phyloP scores from a whole-genome alignment of 257 asterid genomes.

The Solanum ahanhuiri region DNA sequence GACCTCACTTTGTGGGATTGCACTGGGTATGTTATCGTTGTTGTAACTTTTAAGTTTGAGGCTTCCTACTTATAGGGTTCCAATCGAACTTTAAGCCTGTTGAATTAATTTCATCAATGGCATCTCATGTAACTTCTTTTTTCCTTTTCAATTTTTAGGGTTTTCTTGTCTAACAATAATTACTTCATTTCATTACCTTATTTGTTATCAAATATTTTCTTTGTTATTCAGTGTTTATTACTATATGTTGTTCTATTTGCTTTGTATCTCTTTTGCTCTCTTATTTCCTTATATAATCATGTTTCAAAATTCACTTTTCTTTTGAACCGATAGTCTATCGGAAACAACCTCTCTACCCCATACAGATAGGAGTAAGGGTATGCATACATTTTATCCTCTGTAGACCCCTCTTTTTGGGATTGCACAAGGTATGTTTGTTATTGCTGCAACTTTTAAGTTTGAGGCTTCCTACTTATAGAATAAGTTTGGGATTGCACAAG shows the following conservation, averaged over 20 bases:
- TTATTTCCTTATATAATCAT: background rate
- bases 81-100: background rate
- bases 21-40: background rate
- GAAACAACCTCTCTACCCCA: background rate
- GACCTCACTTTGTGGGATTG: too few species aligned
- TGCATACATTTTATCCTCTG: background rate
- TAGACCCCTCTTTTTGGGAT: background rate
- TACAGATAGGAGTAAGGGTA: background rate
- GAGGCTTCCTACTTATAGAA: background rate
- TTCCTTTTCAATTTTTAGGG: background rate
- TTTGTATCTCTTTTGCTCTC: background rate
- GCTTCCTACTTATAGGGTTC: too few species aligned
- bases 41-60: too few species aligned
- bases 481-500: background rate
- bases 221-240: background rate
- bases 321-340: background rate
- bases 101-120: constrained; percentile 26
- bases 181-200: background rate
- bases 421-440: background rate
- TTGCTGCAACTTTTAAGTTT: background rate
- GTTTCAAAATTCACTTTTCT: background rate
- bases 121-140: constrained; percentile 39
- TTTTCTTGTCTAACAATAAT: background rate
- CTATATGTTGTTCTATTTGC: background rate
- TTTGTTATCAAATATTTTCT: background rate